These are phyloP conservation scores for Solanum stenotomum DNA, from an alignment of 257 asterid species.

Conservation along the genomic window DNA sequence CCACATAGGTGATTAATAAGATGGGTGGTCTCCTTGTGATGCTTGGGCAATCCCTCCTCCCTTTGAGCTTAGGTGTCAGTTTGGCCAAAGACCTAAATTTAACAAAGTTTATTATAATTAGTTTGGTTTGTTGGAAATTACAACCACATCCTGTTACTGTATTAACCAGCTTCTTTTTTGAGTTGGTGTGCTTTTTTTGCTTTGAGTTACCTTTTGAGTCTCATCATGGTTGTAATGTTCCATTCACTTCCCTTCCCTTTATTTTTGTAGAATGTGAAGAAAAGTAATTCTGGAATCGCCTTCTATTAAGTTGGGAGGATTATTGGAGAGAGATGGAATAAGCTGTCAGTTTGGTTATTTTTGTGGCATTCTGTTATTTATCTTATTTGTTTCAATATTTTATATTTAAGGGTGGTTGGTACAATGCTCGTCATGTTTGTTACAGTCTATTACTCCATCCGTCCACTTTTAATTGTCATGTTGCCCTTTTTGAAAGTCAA, in stretches of 20 bases:
- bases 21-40: not conserved
- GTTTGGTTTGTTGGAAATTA: not conserved
- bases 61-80: not conserved
- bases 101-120: not conserved
- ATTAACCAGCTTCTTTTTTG: not conserved
- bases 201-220: not conserved
- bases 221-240: not conserved
- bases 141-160: not conserved
- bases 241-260: not conserved
- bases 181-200: not conserved
- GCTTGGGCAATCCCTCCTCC: not conserved
- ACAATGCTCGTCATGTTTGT: not conserved
- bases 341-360: conserved; percentile 51
- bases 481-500: too few species aligned
- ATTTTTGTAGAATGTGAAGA: conserved; percentile 51
- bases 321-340: conserved; percentile 85
- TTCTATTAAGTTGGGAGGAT: conserved; percentile 65
- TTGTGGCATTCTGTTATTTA: conserved; percentile 14
- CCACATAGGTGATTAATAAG: not conserved
- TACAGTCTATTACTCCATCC: conserved; percentile 12
- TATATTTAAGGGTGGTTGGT: not conserved
- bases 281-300: conserved; percentile 66
- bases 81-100: not conserved
- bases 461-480: too few species aligned
- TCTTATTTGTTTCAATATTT: not conserved